Base-by-base conservation (phyloP, 331 rosid species). In the Malus hybrid region DNA sequence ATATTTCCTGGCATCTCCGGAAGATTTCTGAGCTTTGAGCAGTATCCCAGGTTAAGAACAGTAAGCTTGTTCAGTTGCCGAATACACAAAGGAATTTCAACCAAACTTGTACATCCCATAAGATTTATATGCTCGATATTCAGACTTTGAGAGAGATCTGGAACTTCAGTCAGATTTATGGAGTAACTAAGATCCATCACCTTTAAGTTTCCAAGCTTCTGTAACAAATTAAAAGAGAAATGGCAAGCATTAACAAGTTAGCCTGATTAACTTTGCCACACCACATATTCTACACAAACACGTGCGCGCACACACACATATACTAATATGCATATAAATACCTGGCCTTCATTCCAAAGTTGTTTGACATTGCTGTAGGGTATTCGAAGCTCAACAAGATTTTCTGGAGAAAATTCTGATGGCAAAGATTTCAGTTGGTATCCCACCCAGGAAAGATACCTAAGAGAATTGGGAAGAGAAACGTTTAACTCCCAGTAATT, bases 351-450 rank as follows among this genome's bases (percentile, higher is more conserved):
- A 15, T 2, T 50, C n/a, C 56, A 50, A 50, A 63, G 71, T 48
- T 11, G 36, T 62, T 63, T 12, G 3, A 77, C 19, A 3, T 16
- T 6, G 61, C 80, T 79, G 6, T 15, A 4, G 6, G 63, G 71
- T 80, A 85, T 60, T 13, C 39, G 72, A 29, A 88, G 87, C 16
- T 2, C 63, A 12, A 88, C 76, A 65, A 85, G 89, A 53, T 77
- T 71, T 2, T 33, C 13, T 2, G 82, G 80, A 34, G n/a, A 32
- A 34, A 85, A 83, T 19, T 67, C 26, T 63, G 78, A 14, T 7
- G 88, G 93, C 75, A 88, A 80, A 22, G 85, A 81, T 48, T 53
- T 57, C 32, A 53, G 75, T 11, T 76, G 82, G 30, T 78, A 87
- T 33, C 61, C 62, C 16, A 66, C 16, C 89, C 88, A 85, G 19